A percentile compares a stretch with the other conserved stretches of the same genome.
Evolutionary conservation across 2,329 filamentous ascomycete genomes (phyloP).

Genomic region (Fusarium temperatum): DNA sequence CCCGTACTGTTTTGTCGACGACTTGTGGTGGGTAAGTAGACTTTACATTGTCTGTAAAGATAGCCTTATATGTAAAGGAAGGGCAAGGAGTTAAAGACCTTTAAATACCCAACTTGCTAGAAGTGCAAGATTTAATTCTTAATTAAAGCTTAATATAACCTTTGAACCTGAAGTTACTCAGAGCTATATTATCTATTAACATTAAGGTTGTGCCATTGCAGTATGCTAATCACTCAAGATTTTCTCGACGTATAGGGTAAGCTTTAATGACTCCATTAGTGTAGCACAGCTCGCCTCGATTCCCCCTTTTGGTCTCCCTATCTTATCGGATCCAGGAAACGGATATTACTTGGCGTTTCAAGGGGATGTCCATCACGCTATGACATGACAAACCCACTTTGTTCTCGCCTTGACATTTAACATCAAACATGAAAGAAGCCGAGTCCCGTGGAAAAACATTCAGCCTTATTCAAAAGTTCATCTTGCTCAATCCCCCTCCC

Average conservation of each 20-base stretch:
- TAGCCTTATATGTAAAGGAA: fast-evolving
- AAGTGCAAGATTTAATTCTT: fast-evolving
- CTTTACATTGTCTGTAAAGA: fast-evolving
- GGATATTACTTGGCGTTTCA: slow-evolving; percentile 7
- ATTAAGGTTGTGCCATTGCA: fast-evolving
- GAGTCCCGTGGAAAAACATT: neutral
- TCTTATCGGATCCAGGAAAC: neutral
- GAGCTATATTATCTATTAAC: neutral
- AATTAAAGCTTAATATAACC: fast-evolving
- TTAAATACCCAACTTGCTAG: too few species aligned
- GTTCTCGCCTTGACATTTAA: neutral
- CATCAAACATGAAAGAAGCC: neutral
- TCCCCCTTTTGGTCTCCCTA: neutral
- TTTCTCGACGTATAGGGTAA: neutral
- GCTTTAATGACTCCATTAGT: fast-evolving
- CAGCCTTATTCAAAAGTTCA: neutral
- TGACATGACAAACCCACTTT: neutral
- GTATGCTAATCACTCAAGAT: neutral
- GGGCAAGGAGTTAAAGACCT: too few species aligned
- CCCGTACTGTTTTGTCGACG: fast-evolving
- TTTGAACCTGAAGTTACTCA: too few species aligned
- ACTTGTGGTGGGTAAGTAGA: fast-evolving
- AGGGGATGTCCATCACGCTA: neutral
- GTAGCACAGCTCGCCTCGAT: neutral
- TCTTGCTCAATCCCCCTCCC: neutral